Evolutionary conservation across 768 basidiomycete species (phyloP).

Genomic region (Strobilomyces echinocephalus): DNA sequence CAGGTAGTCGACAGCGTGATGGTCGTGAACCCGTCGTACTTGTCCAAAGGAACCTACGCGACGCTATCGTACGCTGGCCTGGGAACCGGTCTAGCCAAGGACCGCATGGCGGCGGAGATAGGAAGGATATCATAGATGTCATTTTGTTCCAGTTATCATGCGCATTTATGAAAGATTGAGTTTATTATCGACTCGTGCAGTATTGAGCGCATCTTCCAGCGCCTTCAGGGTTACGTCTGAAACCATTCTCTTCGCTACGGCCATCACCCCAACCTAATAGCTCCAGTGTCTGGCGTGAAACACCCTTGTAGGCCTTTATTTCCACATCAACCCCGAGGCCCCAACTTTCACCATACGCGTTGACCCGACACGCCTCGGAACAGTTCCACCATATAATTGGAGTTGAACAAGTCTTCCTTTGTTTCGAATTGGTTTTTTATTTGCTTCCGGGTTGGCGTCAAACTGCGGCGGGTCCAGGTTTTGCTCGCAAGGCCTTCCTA

Average conservation of each 20-base stretch:
- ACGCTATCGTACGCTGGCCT: constrained; percentile 35
- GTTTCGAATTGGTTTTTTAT: too few species aligned
- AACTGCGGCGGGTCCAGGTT: too few species aligned
- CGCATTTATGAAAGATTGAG: background rate
- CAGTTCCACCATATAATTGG: too few species aligned
- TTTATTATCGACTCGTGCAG: background rate
- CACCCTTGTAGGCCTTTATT: constrained; percentile 49
- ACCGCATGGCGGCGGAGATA: constrained; percentile 28
- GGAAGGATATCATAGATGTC: constrained; percentile 21
- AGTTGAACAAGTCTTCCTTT: too few species aligned
- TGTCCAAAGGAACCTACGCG: constrained; percentile 58
- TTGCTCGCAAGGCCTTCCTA: too few species aligned
- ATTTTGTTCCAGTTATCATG: background rate
- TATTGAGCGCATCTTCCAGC: background rate
- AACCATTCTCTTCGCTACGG: too few species aligned
- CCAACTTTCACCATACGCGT: constrained; percentile 49
- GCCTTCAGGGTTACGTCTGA: too few species aligned
- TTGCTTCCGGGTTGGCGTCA: too few species aligned
- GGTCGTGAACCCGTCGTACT: constrained; percentile 82
- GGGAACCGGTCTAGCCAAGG: constrained; percentile 23
- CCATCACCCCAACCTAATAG: constrained; percentile 45
- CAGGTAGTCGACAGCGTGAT: constrained; percentile 75
- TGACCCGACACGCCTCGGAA: constrained; percentile 8
- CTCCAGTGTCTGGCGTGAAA: constrained; percentile 65
- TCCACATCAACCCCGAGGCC: constrained; percentile 50